A percentile compares a stretch with the other conserved stretches of the same genome.
Evolutionary conservation across 2,329 filamentous ascomycete species (phyloP).

Genomic region (Fusarium veterinarium): DNA sequence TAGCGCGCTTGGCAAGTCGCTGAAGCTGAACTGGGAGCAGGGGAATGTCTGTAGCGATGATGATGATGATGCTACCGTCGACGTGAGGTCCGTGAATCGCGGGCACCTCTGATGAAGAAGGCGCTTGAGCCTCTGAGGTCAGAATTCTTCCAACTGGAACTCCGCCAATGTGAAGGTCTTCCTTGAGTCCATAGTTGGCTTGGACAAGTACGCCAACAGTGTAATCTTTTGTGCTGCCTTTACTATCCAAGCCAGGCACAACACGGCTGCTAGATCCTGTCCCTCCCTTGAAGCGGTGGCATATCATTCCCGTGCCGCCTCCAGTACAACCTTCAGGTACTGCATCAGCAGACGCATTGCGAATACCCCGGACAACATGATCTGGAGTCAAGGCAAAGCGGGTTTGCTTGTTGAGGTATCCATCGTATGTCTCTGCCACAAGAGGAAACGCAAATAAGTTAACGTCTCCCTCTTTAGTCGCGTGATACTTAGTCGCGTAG

Average conservation of each 20-base stretch:
- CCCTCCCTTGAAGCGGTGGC: constrained; percentile 74
- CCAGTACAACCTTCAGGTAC: constrained; percentile 73
- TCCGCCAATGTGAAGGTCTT: constrained; percentile 68
- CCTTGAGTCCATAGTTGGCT: constrained; percentile 71
- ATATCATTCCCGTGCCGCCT: constrained; percentile 76
- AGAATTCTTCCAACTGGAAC: constrained; percentile 71
- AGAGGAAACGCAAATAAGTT: constrained; percentile 68
- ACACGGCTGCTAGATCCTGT: constrained; percentile 71
- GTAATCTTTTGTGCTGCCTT: constrained; percentile 56
- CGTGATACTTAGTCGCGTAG: constrained; percentile 61
- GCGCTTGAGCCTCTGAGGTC: neutral
- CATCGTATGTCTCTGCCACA: constrained; percentile 73
- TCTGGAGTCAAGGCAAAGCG: constrained; percentile 65
- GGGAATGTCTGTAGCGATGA: constrained; percentile 49
- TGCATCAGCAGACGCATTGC: constrained; percentile 59
- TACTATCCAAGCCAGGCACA: constrained; percentile 57
- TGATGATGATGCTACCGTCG: constrained; percentile 52
- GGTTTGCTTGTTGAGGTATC: constrained; percentile 67
- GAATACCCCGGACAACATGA: constrained; percentile 66
- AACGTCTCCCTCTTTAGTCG: constrained; percentile 55
- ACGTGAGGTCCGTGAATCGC: constrained; percentile 45
- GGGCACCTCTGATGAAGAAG: constrained; percentile 46
- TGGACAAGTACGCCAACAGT: constrained; percentile 72
- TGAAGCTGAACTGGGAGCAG: constrained; percentile 50
- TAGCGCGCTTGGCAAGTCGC: constrained; percentile 69